Percentiles rank a stretch among this genome's conserved stretches.
Evolutionary conservation across 202 grass and related monocot species (phyloP).

Genomic region (Panicum virgatum): DNA sequence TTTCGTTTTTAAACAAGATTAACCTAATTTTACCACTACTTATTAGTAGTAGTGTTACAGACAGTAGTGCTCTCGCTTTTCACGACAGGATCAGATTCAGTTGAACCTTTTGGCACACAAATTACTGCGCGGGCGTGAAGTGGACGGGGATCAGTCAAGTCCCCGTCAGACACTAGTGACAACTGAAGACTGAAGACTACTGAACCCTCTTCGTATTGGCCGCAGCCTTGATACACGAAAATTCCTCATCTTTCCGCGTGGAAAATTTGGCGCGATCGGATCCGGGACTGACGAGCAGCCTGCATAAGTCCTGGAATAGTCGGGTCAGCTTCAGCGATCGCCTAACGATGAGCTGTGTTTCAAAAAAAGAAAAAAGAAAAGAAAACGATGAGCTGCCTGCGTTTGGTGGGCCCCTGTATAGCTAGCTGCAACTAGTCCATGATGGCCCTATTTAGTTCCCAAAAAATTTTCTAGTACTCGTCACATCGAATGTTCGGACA

Average conservation of each 20-base stretch:
- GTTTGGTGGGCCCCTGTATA: background rate
- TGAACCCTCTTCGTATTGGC: background rate
- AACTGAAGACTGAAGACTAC: background rate
- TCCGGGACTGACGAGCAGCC: background rate
- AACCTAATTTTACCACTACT: background rate
- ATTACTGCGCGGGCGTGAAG: background rate
- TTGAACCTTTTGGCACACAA: background rate
- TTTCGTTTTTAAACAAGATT: too few relatives aligned
- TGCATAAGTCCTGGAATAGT: background rate
- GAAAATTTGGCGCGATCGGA: background rate
- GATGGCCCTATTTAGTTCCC: too few relatives aligned
- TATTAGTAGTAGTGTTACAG: background rate
- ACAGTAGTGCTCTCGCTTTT: background rate
- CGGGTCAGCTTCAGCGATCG: background rate
- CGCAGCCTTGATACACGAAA: background rate
- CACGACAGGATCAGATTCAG: background rate
- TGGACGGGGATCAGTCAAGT: background rate
- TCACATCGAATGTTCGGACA: too few relatives aligned
- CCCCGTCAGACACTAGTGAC: background rate
- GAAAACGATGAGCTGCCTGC: too few relatives aligned
- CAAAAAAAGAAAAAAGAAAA: too few relatives aligned
- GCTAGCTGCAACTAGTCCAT: too few relatives aligned
- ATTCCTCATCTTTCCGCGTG: constrained; percentile 3
- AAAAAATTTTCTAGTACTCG: too few relatives aligned
- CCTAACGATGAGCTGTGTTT: too few relatives aligned